A percentile compares a stretch with the other conserved stretches of the same genome.
Conservation (phyloP, 2,329 filamentous ascomycete species). For the Exophiala alcalophila region DNA sequence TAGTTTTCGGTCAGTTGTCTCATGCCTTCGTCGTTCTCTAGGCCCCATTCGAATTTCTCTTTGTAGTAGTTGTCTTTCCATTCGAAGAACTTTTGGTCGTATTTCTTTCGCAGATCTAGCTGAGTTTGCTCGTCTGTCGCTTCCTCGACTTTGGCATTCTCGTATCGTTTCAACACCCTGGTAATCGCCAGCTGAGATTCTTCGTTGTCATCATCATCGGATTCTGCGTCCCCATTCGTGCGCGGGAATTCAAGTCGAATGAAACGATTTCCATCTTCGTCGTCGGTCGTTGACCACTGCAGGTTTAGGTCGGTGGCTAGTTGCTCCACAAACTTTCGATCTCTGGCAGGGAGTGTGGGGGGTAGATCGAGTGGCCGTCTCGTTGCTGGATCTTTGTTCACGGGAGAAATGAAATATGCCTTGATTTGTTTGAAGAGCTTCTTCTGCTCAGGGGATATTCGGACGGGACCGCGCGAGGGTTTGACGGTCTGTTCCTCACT, state of each 20-base stretch:
- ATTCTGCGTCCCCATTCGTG: constrained; percentile 56
- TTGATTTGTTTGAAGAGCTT: constrained; percentile 78
- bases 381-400: constrained; percentile 47
- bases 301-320: constrained; percentile 68
- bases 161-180: constrained; percentile 84
- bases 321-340: constrained; percentile 91
- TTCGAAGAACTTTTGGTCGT: constrained; percentile 80
- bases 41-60: constrained; percentile 85
- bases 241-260: constrained; percentile 60
- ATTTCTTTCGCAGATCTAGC: constrained; percentile 74
- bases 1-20: constrained; percentile 88
- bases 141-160: constrained; percentile 83
- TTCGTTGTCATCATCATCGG: constrained; percentile 76
- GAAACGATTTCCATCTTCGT: constrained; percentile 64
- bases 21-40: constrained; percentile 76
- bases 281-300: constrained; percentile 62
- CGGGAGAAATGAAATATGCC: constrained; percentile 72
- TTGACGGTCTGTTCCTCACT: constrained; percentile 58
- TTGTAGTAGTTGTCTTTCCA: constrained; percentile 97
- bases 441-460: constrained; percentile 74
- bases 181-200: constrained; percentile 79
- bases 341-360: constrained; percentile 68
- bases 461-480: constrained; percentile 53
- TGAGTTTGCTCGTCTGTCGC: constrained; percentile 75
- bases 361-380: constrained; percentile 67